Evolutionary conservation across 257 asterid species (phyloP), one percentile per base, ranked within the genome.

Genomic region (Nicotiana attenuata): DNA sequence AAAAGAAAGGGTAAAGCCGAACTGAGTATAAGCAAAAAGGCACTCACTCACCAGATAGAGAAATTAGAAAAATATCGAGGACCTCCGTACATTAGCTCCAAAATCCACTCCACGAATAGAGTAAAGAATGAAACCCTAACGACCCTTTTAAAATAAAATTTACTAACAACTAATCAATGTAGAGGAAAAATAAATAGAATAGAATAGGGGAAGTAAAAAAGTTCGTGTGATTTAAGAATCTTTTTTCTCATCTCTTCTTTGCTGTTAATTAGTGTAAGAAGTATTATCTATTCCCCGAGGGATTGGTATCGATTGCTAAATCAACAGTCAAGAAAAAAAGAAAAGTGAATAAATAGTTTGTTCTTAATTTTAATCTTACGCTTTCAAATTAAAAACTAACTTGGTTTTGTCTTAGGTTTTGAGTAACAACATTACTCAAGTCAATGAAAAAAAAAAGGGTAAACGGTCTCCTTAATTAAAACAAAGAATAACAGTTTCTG

Each of bases 141-240:
- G 45, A 63, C 19, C 76, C 75, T 67, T 66, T 22, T 22, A 84
- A 83, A 56, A 80, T 22, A 84, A 83, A 56, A 80, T n/a, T 38
- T 77, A 15, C 65, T 50, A 22, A 82, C 68, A 15, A 59, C 47
- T 65, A 64, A 38, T 31, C 35, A 57, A 15, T 29, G 24, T 68
- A 71, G 50, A 41, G 14, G 20, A 53, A 11, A 53, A 55, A 35
- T 26, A 38, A 60, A 5, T 5, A 8, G 10, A 77, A 19, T 11
- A 38, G 56, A 75, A 60, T 59, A 81, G 68, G 81, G 77, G 35
- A 45, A 85, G 80, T 45, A n/a, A 66, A 63, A 41, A 80, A 78
- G 87, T 82, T 83, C 90, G 90, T 86, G 89, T 71, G 89, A 81
- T 83, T 88, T 87, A 91, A 88, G 90, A 90, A 89, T 89, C 90